Percentiles rank a stretch among this genome's conserved stretches.
phyloP scores from a whole-genome alignment of 1,139 yeast genomes.

The Diutina mesorugosa region DNA sequence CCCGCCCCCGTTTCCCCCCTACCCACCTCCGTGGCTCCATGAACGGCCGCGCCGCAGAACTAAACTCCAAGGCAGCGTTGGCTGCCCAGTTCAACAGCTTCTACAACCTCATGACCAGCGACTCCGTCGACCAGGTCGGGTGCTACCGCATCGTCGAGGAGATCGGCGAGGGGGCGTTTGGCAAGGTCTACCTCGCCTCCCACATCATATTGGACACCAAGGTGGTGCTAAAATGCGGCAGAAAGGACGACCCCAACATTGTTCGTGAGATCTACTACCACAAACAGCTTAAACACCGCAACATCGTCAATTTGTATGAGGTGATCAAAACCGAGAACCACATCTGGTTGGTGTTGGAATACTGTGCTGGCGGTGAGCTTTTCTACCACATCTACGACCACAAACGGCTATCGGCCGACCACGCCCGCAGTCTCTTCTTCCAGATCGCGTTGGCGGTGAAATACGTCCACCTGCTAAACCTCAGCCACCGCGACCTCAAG shows the following conservation, averaged over 20 bases:
- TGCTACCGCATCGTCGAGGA: conserved; percentile 59
- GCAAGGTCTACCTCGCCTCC: conserved; percentile 75
- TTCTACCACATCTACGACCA: conserved; percentile 57
- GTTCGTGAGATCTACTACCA: conserved; percentile 89
- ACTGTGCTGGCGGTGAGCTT: conserved; percentile 81
- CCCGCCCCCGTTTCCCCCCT: no score
- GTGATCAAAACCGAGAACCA: conserved; percentile 67
- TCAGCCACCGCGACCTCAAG: conserved; percentile 85
- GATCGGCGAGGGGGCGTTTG: conserved; percentile 87
- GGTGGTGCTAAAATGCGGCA: conserved; percentile 80
- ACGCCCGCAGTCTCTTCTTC: conserved; percentile 33
- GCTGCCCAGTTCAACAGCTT: conserved; percentile 58
- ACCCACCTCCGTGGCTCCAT: neutral
- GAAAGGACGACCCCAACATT: conserved; percentile 74
- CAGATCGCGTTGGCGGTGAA: conserved; percentile 77
- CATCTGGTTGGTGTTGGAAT: conserved; percentile 83
- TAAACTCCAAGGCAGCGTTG: conserved; percentile 26
- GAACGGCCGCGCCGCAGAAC: conserved; percentile 11
- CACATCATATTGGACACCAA: conserved; percentile 62
- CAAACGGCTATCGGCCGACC: conserved; percentile 39
- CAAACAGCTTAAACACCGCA: conserved; percentile 70
- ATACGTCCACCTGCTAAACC: conserved; percentile 69
- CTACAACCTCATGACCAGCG: conserved; percentile 39
- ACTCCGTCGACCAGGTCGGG: conserved; percentile 53
- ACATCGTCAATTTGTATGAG: conserved; percentile 77